Base-by-base conservation (phyloP, 176 grass and related monocot species). In the Bolboschoenus planiculmis region DNA sequence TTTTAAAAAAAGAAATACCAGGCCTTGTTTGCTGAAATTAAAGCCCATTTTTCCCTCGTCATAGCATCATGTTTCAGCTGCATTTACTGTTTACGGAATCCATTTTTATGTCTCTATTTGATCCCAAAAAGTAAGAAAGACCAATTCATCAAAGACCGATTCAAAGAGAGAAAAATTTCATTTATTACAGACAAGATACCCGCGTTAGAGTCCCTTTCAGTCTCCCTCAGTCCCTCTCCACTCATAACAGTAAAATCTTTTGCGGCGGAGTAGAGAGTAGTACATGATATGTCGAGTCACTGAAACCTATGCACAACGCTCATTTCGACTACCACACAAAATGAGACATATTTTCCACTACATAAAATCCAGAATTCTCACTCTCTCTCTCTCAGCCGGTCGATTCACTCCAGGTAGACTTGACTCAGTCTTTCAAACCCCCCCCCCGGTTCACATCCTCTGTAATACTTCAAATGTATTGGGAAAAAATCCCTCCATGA, bases 321-420 rank as follows among this genome's bases (percentile, higher is more conserved):
- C n/a, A n/a, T n/a, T n/a, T n/a, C n/a, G n/a, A n/a, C n/a, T n/a
- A 21, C 1, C 7, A 37, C 64, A 67, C 64, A 39, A 67, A 37
- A 21, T 0, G 0, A 10, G 0, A 67, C 33, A 7, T 67, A 39
- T 16, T n/a, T 39, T 37, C 11, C 2, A 2, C 63, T 34, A n/a
- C 64, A 67, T 39, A 1, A 7, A 39, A 39, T 67, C 34, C 3
- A 1, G 0, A 64, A 64, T 7, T 18, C 9, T 59, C 23, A 27
- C 46, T 29, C n/a, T 18, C 30, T 24, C 34, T 21, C 33, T 3
- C 64, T 67, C 62, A 29, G 9, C 48, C 55, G 87, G 84, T 87
- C 90, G 70, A 48, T 78, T 44, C 33, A 37, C 21, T 53, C 75
- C 79, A 90, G 85, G 83, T 30, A 34, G 91, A 86, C 91, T 90